Conservation (phyloP, 2,329 filamentous ascomycete genomes). For the Celoporthe dispersa region DNA sequence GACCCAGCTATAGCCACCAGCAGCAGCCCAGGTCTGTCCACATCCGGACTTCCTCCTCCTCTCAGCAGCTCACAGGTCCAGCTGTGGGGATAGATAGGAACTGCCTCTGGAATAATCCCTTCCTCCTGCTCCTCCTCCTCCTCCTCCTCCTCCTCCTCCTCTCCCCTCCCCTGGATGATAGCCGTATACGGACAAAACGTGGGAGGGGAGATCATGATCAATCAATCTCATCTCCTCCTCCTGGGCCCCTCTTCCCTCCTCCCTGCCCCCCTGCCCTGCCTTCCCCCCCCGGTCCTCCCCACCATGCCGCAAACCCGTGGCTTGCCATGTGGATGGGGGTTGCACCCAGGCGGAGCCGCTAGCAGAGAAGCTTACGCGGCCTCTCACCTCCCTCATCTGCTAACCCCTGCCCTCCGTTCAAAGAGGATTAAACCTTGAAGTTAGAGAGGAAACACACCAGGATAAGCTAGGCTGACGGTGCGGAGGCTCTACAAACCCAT, state of each 20-base stretch:
- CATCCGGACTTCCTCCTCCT: too few relatives aligned
- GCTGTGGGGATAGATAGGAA: too few relatives aligned
- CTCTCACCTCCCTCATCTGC: constrained; percentile 20
- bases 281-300: constrained; percentile 10
- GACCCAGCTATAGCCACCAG: too few relatives aligned
- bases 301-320: not conserved
- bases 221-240: constrained; percentile 3
- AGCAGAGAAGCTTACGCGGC: constrained; percentile 30
- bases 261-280: not conserved
- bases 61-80: too few relatives aligned
- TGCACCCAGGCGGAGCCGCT: constrained; percentile 29
- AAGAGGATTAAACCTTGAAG: constrained; percentile 2
- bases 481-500: not conserved
- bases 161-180: too few relatives aligned
- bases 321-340: constrained; percentile 28
- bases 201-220: constrained; percentile 15
- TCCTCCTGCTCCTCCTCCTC: too few relatives aligned
- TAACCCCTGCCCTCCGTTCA: not conserved
- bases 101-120: too few relatives aligned
- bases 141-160: too few relatives aligned
- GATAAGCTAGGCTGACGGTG: not conserved
- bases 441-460: not conserved
- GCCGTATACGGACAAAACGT: too few relatives aligned
- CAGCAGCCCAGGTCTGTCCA: too few relatives aligned
- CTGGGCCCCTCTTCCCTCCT: not conserved